Conservation (phyloP, 1,284 basidiomycete genomes). For the Cutaneotrichosporon daszewskae region DNA sequence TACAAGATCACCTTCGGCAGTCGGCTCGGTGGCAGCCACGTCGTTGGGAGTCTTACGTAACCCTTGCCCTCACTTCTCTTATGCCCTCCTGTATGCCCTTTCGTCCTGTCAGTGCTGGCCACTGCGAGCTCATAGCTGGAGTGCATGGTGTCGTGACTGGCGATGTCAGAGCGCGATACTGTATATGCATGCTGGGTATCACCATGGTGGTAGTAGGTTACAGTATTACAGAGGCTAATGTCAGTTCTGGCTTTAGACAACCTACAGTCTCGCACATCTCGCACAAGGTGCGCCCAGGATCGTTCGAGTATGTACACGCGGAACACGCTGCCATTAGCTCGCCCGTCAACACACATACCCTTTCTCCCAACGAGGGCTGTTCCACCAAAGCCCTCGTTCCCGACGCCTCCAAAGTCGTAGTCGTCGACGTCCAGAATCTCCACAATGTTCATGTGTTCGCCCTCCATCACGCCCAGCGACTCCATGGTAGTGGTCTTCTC, state of each 20-base stretch:
- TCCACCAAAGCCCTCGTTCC: conserved; percentile 36
- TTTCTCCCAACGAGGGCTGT: conserved; percentile 29
- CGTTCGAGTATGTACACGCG: background rate
- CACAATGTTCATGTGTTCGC: conserved; percentile 22
- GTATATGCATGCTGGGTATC: too few relatives aligned
- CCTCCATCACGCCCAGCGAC: conserved; percentile 20
- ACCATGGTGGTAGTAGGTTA: too few relatives aligned
- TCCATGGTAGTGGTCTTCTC: conserved; percentile 30
- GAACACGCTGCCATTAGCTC: background rate
- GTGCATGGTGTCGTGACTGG: too few relatives aligned
- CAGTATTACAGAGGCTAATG: too few relatives aligned
- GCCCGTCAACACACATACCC: conserved; percentile 14
- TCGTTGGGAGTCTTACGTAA: conserved; percentile 6
- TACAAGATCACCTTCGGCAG: too few relatives aligned
- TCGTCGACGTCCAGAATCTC: conserved; percentile 25
- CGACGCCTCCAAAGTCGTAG: conserved; percentile 15
- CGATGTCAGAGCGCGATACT: too few relatives aligned
- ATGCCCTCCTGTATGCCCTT: too few relatives aligned
- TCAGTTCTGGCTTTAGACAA: too few relatives aligned
- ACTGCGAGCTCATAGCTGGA: too few relatives aligned
- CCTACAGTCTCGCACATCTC: background rate
- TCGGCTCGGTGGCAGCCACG: background rate
- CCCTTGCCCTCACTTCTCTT: too few relatives aligned
- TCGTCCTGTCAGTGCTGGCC: too few relatives aligned
- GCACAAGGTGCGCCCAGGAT: background rate